phyloP scores from a whole-genome alignment of 2,329 filamentous ascomycete genomes.

The Mycosphaerella sp. region DNA sequence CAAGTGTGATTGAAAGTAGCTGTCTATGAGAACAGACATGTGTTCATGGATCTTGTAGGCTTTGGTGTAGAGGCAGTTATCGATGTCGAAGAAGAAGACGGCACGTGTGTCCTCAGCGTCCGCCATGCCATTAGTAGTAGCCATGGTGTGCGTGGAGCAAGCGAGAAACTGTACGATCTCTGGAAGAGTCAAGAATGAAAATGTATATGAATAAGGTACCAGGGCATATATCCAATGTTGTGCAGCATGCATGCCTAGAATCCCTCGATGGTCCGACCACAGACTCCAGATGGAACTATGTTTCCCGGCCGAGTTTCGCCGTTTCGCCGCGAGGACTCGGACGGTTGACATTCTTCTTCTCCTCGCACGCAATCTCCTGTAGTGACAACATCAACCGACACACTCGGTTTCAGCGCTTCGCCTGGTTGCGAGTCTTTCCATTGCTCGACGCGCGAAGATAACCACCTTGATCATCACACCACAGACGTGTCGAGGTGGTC shows the following conservation, averaged over 20 bases:
- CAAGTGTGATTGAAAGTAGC: slow-evolving; percentile 63
- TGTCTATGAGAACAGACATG: slow-evolving; percentile 76
- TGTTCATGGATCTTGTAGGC: slow-evolving; percentile 71
- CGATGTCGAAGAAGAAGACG: slow-evolving; percentile 82
- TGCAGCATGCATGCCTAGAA: not conserved
- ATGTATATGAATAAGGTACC: not conserved
- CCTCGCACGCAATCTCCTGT: not conserved
- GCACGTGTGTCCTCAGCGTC: slow-evolving; percentile 28
- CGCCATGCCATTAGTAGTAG: slow-evolving; percentile 9
- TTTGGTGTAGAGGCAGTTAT: slow-evolving; percentile 93
- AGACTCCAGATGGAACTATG: not conserved
- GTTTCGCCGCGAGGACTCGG: not conserved
- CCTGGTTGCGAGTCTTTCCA: not conserved
- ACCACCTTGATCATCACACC: slow-evolving; percentile 4
- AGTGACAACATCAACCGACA: slow-evolving; percentile 1
- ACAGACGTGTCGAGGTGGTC: slow-evolving; percentile 5
- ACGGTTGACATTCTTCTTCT: not conserved
- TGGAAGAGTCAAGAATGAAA: not conserved
- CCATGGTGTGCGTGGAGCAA: not conserved
- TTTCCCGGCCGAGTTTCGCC: not conserved
- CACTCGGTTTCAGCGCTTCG: not conserved
- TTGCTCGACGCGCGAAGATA: slow-evolving; percentile 1
- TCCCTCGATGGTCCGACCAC: slow-evolving; percentile 1
- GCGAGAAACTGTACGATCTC: not conserved
- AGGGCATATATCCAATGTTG: not conserved